These are phyloP conservation scores for Herpetospermum pedunculosum DNA, from an alignment of 306 rosid genomes.

Conservation along the genomic window DNA sequence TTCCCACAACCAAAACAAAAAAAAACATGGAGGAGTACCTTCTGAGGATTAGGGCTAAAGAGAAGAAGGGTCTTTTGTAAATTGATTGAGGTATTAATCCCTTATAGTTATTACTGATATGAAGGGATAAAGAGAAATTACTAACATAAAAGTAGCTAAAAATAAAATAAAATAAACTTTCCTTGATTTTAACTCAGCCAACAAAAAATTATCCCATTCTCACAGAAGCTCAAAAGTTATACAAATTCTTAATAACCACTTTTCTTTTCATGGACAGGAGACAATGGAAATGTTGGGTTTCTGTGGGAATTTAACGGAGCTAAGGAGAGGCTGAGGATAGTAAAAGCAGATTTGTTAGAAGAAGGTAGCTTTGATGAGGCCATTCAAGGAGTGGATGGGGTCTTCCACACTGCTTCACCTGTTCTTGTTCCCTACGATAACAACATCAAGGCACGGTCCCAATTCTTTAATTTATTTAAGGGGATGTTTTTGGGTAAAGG, in stretches of 20 bases:
- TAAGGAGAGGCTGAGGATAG: constrained; percentile 46
- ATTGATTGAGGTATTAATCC: not conserved
- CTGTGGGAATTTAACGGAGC: constrained; percentile 48
- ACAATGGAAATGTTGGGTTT: constrained; percentile 49
- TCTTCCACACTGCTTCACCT: constrained; percentile 79
- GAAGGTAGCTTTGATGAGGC: constrained; percentile 76
- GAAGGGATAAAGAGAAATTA: not conserved
- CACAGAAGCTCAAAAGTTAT: not conserved
- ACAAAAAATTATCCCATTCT: not conserved
- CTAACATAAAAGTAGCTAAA: not conserved
- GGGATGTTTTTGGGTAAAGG: not conserved
- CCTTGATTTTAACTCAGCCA: not conserved
- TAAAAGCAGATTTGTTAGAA: constrained; percentile 45
- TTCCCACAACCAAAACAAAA: too few species aligned
- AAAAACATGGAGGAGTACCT: too few species aligned
- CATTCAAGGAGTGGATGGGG: constrained; percentile 55
- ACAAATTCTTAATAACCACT: not conserved
- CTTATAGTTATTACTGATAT: not conserved
- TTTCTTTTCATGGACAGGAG: constrained; percentile 17
- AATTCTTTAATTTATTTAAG: not conserved
- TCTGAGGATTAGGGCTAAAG: not conserved
- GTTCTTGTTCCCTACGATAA: constrained; percentile 46
- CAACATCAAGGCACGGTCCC: constrained; percentile 38
- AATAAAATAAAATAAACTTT: too few species aligned
- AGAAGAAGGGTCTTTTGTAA: not conserved